Evolutionary conservation across 1,284 basidiomycete genomes (phyloP).

Genomic region (Phylloboletellus chloephorus): DNA sequence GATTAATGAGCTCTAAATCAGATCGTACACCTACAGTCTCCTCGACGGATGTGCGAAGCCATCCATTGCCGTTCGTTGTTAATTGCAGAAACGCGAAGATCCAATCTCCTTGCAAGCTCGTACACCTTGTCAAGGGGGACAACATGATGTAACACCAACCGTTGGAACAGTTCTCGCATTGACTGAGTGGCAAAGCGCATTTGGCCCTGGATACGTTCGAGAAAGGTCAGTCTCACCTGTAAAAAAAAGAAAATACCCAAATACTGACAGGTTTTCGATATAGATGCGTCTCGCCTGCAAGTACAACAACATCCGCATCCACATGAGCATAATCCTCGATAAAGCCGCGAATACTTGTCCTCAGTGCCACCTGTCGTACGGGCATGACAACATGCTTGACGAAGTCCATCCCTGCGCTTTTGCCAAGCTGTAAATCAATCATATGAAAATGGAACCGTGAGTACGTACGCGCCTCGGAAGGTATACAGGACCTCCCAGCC

Average conservation of each 20-base stretch:
- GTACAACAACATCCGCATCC: slow-evolving; percentile 33
- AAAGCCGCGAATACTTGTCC: slow-evolving; percentile 29
- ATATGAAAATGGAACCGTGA: not conserved
- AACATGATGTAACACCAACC: slow-evolving; percentile 31
- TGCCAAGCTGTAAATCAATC: not conserved
- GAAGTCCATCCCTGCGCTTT: slow-evolving; percentile 37
- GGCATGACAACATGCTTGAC: slow-evolving; percentile 37
- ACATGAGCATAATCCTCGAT: slow-evolving; percentile 32
- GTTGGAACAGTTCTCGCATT: slow-evolving; percentile 29
- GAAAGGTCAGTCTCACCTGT: not conserved
- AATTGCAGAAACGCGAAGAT: slow-evolving; percentile 28
- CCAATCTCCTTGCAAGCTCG: slow-evolving; percentile 31
- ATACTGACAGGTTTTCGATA: slow-evolving; percentile 34
- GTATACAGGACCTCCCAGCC: slow-evolving; percentile 34
- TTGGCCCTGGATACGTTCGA: slow-evolving; percentile 24
- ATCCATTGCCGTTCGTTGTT: slow-evolving; percentile 36
- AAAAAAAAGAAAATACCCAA: not conserved
- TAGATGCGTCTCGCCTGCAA: slow-evolving; percentile 37
- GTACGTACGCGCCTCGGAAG: slow-evolving; percentile 34
- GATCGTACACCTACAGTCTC: slow-evolving; percentile 32
- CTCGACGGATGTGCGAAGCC: slow-evolving; percentile 38
- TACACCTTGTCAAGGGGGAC: slow-evolving; percentile 30
- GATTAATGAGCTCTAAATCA: not conserved
- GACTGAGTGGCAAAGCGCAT: slow-evolving; percentile 35
- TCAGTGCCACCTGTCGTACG: slow-evolving; percentile 31